Percentiles rank a stretch among this genome's conserved stretches.
These are phyloP conservation scores for Hygrophoropsis aurantiaca DNA, from an alignment of 768 basidiomycete genomes.

Conservation along the genomic window DNA sequence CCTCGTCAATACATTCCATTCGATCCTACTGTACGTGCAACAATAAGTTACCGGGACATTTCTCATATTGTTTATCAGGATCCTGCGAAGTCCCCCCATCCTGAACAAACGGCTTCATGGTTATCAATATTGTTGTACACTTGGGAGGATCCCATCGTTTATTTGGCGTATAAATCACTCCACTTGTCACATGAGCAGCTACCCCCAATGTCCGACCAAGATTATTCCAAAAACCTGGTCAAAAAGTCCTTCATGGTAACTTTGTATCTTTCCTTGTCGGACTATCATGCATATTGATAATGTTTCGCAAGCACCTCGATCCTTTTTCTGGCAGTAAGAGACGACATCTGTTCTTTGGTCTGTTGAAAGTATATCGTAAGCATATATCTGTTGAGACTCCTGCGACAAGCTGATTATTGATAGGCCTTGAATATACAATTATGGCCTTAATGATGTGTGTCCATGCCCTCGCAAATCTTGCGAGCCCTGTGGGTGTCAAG, in stretches of 20 bases:
- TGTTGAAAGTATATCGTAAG: conserved; percentile 12
- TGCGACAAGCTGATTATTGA: neutral
- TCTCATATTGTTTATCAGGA: conserved; percentile 13
- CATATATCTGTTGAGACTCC: neutral
- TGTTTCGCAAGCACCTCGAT: conserved; percentile 25
- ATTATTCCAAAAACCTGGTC: conserved; percentile 33
- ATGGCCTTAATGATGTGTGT: conserved; percentile 3
- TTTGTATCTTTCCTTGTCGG: neutral
- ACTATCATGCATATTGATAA: neutral
- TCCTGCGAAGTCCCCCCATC: conserved; percentile 23
- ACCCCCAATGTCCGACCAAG: conserved; percentile 52
- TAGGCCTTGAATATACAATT: conserved; percentile 6
- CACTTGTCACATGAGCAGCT: conserved; percentile 43
- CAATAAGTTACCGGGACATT: neutral
- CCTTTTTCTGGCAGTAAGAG: conserved; percentile 13
- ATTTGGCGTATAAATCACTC: conserved; percentile 37
- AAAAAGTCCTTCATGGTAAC: conserved; percentile 31
- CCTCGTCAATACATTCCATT: conserved; percentile 60
- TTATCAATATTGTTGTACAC: conserved; percentile 38
- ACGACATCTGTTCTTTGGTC: conserved; percentile 13
- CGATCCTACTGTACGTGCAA: conserved; percentile 35
- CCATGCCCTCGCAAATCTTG: conserved; percentile 17
- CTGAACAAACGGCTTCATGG: conserved; percentile 41
- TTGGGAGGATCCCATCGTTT: conserved; percentile 55
- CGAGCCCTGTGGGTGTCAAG: conserved; percentile 31